Conservation (phyloP, 306 rosid genomes). For the Begonia masoniana region DNA sequence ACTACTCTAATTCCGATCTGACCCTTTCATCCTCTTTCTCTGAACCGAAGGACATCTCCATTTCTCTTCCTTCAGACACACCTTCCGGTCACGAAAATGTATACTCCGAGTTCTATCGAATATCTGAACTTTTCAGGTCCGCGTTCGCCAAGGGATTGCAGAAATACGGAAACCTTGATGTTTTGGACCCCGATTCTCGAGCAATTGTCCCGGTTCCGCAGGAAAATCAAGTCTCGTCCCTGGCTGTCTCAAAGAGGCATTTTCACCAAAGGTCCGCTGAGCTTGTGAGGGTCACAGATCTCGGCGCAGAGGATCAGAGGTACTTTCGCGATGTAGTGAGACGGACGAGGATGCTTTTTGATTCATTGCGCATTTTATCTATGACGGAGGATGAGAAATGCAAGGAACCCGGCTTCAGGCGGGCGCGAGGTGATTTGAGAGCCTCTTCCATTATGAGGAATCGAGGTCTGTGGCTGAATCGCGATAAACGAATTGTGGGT, state of each 20-base stretch:
- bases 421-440: constrained; percentile 43
- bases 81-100: constrained; percentile 22
- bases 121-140: constrained; percentile 42
- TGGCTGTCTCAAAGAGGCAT: constrained; percentile 15
- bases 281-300: constrained; percentile 64
- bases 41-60: too few relatives aligned
- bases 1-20: too few relatives aligned
- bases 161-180: constrained; percentile 14
- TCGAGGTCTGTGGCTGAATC: constrained; percentile 69
- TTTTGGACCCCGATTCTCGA: constrained; percentile 28
- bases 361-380: constrained; percentile 47
- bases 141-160: constrained; percentile 30
- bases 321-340: constrained; percentile 50
- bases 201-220: constrained; percentile 56
- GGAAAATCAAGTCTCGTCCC: constrained; percentile 18
- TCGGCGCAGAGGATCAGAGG: constrained; percentile 36
- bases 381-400: constrained; percentile 37
- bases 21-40: too few relatives aligned
- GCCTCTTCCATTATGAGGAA: constrained; percentile 56
- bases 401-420: constrained; percentile 13
- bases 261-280: constrained; percentile 33
- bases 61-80: background rate
- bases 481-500: constrained; percentile 83
- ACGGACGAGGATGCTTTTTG: constrained; percentile 60
- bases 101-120: constrained; percentile 40